A percentile compares a stretch with the other conserved stretches of the same genome.
Evolutionary conservation across 1,284 basidiomycete genomes (phyloP).

Genomic region (Vanrija sp.): DNA sequence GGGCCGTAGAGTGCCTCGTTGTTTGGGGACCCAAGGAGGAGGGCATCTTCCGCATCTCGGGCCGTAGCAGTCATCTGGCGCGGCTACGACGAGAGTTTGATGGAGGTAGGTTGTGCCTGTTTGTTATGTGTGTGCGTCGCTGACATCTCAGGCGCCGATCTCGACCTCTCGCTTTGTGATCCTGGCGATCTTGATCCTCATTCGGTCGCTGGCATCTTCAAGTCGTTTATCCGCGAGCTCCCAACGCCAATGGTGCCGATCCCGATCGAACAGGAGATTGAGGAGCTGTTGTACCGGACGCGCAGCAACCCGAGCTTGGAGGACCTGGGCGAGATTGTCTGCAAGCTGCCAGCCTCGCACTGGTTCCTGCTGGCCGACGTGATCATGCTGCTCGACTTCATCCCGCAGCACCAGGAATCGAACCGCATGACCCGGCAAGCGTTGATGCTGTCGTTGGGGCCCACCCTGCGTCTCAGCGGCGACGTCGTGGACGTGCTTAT

Average conservation of each 20-base stretch:
- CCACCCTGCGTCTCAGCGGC: slow-evolving; percentile 39
- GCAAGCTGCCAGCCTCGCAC: slow-evolving; percentile 36
- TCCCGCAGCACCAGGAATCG: slow-evolving; percentile 29
- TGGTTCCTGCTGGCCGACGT: slow-evolving; percentile 50
- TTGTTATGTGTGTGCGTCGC: not conserved
- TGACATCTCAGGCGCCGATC: slow-evolving; percentile 64
- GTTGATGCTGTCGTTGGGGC: slow-evolving; percentile 42
- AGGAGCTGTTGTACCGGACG: slow-evolving; percentile 45
- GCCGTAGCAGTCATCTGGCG: slow-evolving; percentile 58
- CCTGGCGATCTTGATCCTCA: slow-evolving; percentile 85
- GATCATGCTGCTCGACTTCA: slow-evolving; percentile 40
- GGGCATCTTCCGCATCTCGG: slow-evolving; percentile 50
- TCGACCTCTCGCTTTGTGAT: slow-evolving; percentile 66
- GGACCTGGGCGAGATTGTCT: slow-evolving; percentile 27
- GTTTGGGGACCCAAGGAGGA: slow-evolving; percentile 49
- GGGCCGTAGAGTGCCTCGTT: slow-evolving; percentile 45
- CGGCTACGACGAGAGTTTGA: slow-evolving; percentile 77
- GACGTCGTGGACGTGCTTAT: slow-evolving; percentile 34
- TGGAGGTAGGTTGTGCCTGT: slow-evolving; percentile 55
- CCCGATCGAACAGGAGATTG: slow-evolving; percentile 65
- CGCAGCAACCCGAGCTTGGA: slow-evolving; percentile 3
- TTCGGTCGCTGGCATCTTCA: slow-evolving; percentile 71
- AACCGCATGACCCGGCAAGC: slow-evolving; percentile 47
- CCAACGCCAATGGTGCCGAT: slow-evolving; percentile 75
- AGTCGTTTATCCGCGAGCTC: slow-evolving; percentile 55